Evolutionary conservation across 306 rosid species (phyloP).

Genomic region (Crataegus laevigata): DNA sequence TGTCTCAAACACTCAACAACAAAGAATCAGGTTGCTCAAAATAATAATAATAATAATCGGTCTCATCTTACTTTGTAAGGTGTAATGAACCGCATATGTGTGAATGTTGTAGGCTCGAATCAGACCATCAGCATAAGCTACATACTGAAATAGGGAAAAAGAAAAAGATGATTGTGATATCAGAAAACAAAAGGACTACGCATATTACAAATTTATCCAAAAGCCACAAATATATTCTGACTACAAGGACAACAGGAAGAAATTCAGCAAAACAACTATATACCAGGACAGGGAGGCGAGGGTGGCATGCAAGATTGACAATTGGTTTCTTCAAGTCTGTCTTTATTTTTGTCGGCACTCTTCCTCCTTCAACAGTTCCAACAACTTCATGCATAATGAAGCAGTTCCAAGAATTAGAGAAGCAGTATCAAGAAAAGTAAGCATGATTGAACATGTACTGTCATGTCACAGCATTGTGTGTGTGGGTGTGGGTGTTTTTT

Average conservation of each 20-base stretch:
- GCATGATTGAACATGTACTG: background rate
- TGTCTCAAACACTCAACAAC: constrained; percentile 9
- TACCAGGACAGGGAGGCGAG: constrained; percentile 94
- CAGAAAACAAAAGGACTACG: constrained; percentile 9
- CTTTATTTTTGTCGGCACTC: constrained; percentile 90
- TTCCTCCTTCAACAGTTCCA: constrained; percentile 97
- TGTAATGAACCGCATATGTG: constrained; percentile 92
- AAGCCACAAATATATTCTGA: constrained; percentile 6
- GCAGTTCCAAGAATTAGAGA: constrained; percentile 18
- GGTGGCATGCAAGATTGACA: constrained; percentile 98
- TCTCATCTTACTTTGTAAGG: constrained; percentile 74
- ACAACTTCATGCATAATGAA: constrained; percentile 63
- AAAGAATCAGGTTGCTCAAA: constrained; percentile 12
- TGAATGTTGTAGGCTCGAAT: constrained; percentile 93
- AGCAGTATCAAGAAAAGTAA: constrained; percentile 6
- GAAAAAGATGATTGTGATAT: constrained; percentile 14
- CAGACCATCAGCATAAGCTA: constrained; percentile 91
- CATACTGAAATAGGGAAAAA: constrained; percentile 54
- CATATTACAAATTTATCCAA: background rate
- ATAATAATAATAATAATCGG: background rate
- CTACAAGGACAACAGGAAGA: constrained; percentile 7
- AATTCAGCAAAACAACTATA: constrained; percentile 1
- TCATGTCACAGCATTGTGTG: background rate
- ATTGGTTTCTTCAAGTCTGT: constrained; percentile 93
- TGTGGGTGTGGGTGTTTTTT: no score